phyloP scores from a whole-genome alignment of 768 basidiomycete genomes.

The Pleurotus tuoliensis region DNA sequence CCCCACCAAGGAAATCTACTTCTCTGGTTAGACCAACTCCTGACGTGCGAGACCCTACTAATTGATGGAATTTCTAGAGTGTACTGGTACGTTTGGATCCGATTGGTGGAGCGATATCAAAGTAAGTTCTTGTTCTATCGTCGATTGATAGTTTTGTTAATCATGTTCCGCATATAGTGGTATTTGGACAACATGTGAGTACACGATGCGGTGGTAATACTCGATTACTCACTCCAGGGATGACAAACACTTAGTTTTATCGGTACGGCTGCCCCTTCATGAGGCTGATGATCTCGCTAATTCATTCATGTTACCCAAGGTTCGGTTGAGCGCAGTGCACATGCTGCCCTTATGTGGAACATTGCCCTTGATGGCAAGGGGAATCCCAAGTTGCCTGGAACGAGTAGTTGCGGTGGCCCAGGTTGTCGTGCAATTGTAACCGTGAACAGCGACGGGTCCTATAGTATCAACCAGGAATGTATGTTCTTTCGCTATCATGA shows the following conservation, averaged over 20 bases:
- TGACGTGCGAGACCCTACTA: too few species aligned
- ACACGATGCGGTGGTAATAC: too few species aligned
- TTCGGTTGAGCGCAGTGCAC: slow-evolving; percentile 34
- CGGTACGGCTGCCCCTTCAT: slow-evolving; percentile 10
- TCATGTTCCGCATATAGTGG: slow-evolving; percentile 38
- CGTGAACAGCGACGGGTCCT: slow-evolving; percentile 60
- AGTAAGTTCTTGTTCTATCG: slow-evolving; percentile 28
- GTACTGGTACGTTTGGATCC: slow-evolving; percentile 57
- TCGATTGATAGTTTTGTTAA: too few species aligned
- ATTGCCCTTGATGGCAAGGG: slow-evolving; percentile 62
- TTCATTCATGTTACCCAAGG: slow-evolving; percentile 15
- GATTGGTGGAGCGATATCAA: slow-evolving; percentile 85
- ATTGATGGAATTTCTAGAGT: slow-evolving; percentile 34
- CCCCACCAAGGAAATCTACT: slow-evolving; percentile 52
- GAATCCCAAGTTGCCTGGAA: slow-evolving; percentile 61
- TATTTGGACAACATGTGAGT: slow-evolving; percentile 64
- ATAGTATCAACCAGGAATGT: slow-evolving; percentile 74
- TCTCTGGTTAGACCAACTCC: slow-evolving; percentile 29
- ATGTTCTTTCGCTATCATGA: slow-evolving; percentile 12
- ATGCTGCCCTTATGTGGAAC: slow-evolving; percentile 69
- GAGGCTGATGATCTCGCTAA: too few species aligned
- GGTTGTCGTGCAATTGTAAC: slow-evolving; percentile 68
- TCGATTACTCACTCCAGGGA: too few species aligned
- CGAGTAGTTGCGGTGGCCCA: slow-evolving; percentile 53
- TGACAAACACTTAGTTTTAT: slow-evolving; percentile 13